Evolutionary conservation across 2,329 filamentous ascomycete species (phyloP), one percentile per base, ranked within the genome.

Genomic region (Fusarium nelsonii): DNA sequence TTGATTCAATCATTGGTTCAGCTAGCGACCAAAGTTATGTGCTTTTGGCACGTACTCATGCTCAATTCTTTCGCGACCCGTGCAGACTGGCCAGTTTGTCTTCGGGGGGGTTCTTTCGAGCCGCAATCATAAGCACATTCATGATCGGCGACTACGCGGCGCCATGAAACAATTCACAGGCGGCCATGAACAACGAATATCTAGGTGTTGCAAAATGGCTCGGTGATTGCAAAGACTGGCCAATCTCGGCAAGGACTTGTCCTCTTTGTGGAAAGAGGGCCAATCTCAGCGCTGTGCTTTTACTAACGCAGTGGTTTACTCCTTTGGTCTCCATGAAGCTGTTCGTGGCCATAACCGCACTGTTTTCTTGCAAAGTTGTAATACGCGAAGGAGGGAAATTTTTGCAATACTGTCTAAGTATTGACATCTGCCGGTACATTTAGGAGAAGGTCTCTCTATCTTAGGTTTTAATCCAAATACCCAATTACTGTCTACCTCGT

Each of bases 1-100:
- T 45, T 76, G 52, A 74, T 62, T 49, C 18, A 26, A 40, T 11
- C 10, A 5, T 15, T 15, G 16, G 10, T 32, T 44, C 12, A 26
- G n/a, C 18, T 14, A 15, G 12, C 10, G 40, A 26, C 32, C 23
- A 10, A 26, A 20, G 14, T 26, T 15, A 4, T 6, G 15, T 12
- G 14, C 3, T 34, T 23, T 18, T 26, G 34, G 18, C 6, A 36
- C 41, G 16, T 6, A 8, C 8, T 10, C 34, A 30, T 26, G 45
- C 26, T 15, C 9, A 37, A n/a, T 23, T 15, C 20, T 11, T 36
- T 23, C 28, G n/a, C 6, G 23, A 23, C n/a, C 20, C 11, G 8
- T 16, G 39, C 20, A 20, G 26, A 30, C 10, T 33, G 32, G 11
- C 44, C 40, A 18, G 14, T 26, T 43, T 32, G 26, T 26, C 52